A percentile compares a stretch with the other conserved stretches of the same genome.
phyloP scores from a whole-genome alignment of 768 basidiomycete genomes.

The Russula griseocarnosa region DNA sequence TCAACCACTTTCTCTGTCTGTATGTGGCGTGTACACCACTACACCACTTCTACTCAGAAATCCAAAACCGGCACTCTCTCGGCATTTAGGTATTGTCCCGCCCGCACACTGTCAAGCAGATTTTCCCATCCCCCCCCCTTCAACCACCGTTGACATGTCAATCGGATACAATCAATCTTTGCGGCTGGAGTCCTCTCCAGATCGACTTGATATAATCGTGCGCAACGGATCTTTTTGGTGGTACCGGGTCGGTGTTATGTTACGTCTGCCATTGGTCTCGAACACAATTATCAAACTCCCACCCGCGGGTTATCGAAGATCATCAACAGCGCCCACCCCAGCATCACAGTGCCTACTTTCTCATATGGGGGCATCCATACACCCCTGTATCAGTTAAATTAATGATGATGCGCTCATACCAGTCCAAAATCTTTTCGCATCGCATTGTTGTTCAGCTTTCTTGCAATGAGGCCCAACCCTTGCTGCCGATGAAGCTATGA shows the following conservation, averaged over 20 bases:
- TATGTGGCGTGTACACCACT: too few relatives aligned
- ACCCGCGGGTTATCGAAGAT: background rate
- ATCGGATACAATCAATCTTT: too few relatives aligned
- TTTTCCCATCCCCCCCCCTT: too few relatives aligned
- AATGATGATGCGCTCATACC: constrained; percentile 4
- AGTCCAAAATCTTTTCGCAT: background rate
- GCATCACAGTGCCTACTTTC: background rate
- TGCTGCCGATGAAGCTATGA: background rate
- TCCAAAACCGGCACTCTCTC: too few relatives aligned
- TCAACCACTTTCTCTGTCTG: too few relatives aligned
- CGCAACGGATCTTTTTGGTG: too few relatives aligned
- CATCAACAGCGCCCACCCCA: background rate
- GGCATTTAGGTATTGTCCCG: too few relatives aligned
- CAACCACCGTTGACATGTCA: too few relatives aligned
- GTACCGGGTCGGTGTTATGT: background rate
- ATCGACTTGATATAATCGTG: background rate
- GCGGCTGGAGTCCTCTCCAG: too few relatives aligned
- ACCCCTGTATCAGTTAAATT: background rate
- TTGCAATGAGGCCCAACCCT: background rate
- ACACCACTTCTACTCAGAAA: too few relatives aligned
- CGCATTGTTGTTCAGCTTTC: background rate
- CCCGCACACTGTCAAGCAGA: too few relatives aligned
- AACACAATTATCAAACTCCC: background rate
- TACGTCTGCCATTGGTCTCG: background rate
- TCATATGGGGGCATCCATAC: background rate